These are phyloP conservation scores for Aureobasidium uvarum DNA, from an alignment of 2,329 filamentous ascomycete species.

Conservation along the genomic window DNA sequence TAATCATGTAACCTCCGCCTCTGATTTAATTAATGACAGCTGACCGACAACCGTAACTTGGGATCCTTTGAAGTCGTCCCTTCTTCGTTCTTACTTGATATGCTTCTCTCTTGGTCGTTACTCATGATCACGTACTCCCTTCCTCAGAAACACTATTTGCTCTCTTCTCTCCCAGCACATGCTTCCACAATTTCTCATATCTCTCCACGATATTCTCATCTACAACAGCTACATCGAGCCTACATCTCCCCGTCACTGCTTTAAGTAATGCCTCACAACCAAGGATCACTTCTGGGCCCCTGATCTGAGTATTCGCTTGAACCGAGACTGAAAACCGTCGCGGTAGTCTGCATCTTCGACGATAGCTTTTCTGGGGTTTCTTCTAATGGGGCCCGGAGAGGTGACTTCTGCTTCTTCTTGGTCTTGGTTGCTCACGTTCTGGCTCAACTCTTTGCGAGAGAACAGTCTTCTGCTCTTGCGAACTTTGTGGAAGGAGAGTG, in stretches of 20 bases:
- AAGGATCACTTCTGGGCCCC: no score
- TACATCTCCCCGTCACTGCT: background rate
- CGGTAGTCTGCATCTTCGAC: background rate
- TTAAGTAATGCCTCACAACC: no score
- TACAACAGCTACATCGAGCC: no score
- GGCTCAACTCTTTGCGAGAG: background rate
- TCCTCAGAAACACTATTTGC: background rate
- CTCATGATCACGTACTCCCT: no score
- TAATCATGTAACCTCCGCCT: background rate
- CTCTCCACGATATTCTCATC: background rate
- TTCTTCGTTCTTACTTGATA: no score
- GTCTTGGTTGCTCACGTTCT: background rate
- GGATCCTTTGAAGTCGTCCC: no score
- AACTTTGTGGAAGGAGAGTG: background rate
- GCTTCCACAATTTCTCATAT: background rate
- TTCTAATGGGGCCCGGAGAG: background rate
- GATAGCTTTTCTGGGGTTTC: background rate
- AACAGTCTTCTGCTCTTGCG: slow-evolving; percentile 2
- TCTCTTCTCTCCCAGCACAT: no score
- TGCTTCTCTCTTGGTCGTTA: background rate
- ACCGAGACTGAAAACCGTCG: background rate
- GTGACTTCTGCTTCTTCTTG: background rate
- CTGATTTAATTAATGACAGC: no score
- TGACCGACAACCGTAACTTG: background rate
- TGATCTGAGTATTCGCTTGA: background rate